Evolutionary conservation across 352 stramenopile genomes (phyloP).

Genomic region (Phytopythium montanum): DNA sequence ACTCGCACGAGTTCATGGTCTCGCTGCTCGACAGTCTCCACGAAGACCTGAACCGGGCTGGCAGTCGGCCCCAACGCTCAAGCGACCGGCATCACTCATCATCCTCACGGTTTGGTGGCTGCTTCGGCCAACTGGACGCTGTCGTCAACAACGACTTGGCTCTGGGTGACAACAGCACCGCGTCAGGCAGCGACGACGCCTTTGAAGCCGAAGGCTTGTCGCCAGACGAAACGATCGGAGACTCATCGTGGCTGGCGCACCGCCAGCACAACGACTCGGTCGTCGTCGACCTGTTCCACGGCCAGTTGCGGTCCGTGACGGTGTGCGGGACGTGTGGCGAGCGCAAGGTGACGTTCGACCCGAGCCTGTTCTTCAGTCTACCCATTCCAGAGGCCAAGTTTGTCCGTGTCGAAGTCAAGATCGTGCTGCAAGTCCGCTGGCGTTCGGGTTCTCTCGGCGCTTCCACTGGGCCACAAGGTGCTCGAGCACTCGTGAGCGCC

Average conservation of each 20-base stretch:
- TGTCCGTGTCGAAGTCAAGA: slow-evolving; percentile 57
- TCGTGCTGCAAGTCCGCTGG: slow-evolving; percentile 57
- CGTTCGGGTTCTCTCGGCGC: slow-evolving; percentile 1
- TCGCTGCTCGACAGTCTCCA: slow-evolving; percentile 97
- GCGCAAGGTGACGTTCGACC: slow-evolving; percentile 96
- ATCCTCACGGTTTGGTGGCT: slow-evolving; percentile 13
- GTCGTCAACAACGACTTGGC: slow-evolving; percentile 27
- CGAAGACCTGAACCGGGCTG: slow-evolving; percentile 96
- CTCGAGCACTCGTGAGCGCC: slow-evolving; percentile 19
- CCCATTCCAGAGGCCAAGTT: slow-evolving; percentile 88
- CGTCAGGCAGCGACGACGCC: neutral
- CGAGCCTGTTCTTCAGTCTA: slow-evolving; percentile 94
- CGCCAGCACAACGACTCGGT: slow-evolving; percentile 93
- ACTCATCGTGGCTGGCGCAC: slow-evolving; percentile 92
- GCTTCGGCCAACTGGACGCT: slow-evolving; percentile 24
- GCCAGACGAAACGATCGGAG: slow-evolving; percentile 77
- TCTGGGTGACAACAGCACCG: slow-evolving; percentile 30
- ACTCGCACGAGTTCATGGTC: slow-evolving; percentile 94
- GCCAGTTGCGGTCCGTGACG: slow-evolving; percentile 94
- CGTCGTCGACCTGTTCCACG: slow-evolving; percentile 95
- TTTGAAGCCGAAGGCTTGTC: slow-evolving; percentile 9
- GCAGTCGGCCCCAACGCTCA: slow-evolving; percentile 10
- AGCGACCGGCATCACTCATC: slow-evolving; percentile 30
- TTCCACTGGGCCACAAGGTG: slow-evolving; percentile 8
- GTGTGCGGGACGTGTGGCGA: slow-evolving; percentile 91